These are phyloP conservation scores for Oryza rufipogon DNA, from an alignment of 176 grass and related monocot species.

Conservation along the genomic window DNA sequence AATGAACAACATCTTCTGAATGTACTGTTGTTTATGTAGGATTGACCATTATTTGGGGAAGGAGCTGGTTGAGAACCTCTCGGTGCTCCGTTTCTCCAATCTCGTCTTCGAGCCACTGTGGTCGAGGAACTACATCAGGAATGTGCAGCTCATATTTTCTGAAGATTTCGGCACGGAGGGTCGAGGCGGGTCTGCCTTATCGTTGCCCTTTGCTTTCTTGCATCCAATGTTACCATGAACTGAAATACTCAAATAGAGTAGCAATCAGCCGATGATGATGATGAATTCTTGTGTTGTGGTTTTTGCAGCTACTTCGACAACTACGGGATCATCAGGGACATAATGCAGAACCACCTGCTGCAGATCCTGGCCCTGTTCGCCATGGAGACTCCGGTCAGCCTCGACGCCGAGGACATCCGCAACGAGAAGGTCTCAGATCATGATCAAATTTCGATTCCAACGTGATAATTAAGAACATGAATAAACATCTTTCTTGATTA, in stretches of 20 bases:
- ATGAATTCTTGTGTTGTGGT: not conserved
- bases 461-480: too few species aligned
- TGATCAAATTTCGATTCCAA: not conserved
- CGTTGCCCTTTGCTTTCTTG: not conserved
- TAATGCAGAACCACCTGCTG: slow-evolving; percentile 98
- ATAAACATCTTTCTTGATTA: too few species aligned
- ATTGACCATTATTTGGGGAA: slow-evolving; percentile 98
- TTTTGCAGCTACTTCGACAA: slow-evolving; percentile 85
- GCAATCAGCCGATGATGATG: not conserved
- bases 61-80: slow-evolving; percentile 97
- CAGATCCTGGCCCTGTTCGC: slow-evolving; percentile 95
- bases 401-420: slow-evolving; percentile 90
- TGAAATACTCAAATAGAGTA: not conserved
- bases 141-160: slow-evolving; percentile 92
- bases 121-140: slow-evolving; percentile 91
- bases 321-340: slow-evolving; percentile 96
- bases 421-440: slow-evolving; percentile 81
- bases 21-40: slow-evolving; percentile 32
- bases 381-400: slow-evolving; percentile 91
- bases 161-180: slow-evolving; percentile 96
- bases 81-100: slow-evolving; percentile 93
- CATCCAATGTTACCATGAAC: not conserved
- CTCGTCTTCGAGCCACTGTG: slow-evolving; percentile 95
- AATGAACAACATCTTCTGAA: not conserved
- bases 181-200: slow-evolving; percentile 75